phyloP scores from a whole-genome alignment of 2,329 filamentous ascomycete species.

The Juglanconis oblonga region DNA sequence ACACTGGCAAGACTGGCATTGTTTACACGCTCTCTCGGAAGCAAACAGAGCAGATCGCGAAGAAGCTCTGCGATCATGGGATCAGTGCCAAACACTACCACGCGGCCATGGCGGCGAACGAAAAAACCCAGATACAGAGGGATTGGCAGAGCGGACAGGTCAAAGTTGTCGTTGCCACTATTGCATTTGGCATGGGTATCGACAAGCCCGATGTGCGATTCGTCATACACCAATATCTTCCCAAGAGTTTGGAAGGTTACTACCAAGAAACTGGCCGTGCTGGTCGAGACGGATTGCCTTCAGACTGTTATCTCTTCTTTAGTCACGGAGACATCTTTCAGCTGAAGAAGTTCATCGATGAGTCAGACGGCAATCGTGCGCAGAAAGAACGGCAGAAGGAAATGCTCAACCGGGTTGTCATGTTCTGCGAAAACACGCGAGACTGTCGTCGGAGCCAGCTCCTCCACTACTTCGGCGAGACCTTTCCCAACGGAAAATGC shows the following conservation, averaged over 20 bases:
- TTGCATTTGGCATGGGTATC: constrained; percentile 99
- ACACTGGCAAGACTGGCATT: constrained; percentile 75
- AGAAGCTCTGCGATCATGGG: constrained; percentile 58
- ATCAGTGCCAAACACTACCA: constrained; percentile 85
- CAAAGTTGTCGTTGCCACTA: constrained; percentile 94
- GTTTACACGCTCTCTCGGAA: constrained; percentile 89
- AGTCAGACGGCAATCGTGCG: constrained; percentile 70
- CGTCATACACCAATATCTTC: constrained; percentile 88
- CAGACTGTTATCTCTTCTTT: constrained; percentile 89
- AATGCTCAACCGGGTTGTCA: constrained; percentile 81
- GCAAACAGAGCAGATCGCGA: constrained; percentile 76
- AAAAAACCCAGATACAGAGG: constrained; percentile 70
- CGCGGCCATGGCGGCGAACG: constrained; percentile 66
- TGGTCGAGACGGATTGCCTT: constrained; percentile 82
- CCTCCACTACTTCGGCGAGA: constrained; percentile 90
- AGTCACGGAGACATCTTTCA: constrained; percentile 72
- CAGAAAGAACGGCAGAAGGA: constrained; percentile 81
- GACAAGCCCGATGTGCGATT: constrained; percentile 97
- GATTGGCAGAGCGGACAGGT: constrained; percentile 77
- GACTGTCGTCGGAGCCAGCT: constrained; percentile 88
- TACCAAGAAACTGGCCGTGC: constrained; percentile 97
- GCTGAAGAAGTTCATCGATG: constrained; percentile 76
- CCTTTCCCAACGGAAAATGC: constrained; percentile 71
- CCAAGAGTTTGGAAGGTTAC: constrained; percentile 95
- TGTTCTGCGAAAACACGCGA: constrained; percentile 84